Evolutionary conservation across 495 filamentous ascomycete species (phyloP).

Genomic region (Penicillium robsamsonii): DNA sequence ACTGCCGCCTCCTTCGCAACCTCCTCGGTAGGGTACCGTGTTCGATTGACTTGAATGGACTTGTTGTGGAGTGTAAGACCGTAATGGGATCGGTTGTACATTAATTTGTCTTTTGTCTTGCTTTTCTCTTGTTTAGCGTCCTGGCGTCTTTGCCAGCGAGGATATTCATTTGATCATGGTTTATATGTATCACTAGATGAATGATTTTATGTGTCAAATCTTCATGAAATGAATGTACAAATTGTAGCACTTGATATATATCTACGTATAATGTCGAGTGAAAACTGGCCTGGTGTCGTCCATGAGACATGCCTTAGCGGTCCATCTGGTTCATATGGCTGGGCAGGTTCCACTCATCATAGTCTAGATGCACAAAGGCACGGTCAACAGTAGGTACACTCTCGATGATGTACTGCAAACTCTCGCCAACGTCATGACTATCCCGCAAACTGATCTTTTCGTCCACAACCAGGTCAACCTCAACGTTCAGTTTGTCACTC

Average conservation of each 20-base stretch:
- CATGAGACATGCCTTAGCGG: constrained; percentile 7
- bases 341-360: constrained; percentile 75
- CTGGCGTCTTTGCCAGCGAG: constrained; percentile 6
- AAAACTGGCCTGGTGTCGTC: background rate
- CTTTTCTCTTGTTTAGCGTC: constrained; percentile 2
- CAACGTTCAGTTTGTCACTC: constrained; percentile 86
- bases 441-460: constrained; percentile 75
- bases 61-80: background rate
- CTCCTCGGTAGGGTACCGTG: constrained; percentile 26
- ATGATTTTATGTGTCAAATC: constrained; percentile 23
- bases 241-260: background rate
- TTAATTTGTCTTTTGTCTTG: constrained; percentile 4
- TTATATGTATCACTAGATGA: constrained; percentile 27
- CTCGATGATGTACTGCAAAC: constrained; percentile 85
- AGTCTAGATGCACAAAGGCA: constrained; percentile 79
- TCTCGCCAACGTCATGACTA: constrained; percentile 86
- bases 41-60: constrained; percentile 1
- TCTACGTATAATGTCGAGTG: background rate
- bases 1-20: constrained; percentile 32
- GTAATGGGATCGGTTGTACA: constrained; percentile 11
- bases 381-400: constrained; percentile 74
- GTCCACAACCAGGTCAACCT: constrained; percentile 80
- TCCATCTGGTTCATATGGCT: constrained; percentile 74
- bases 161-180: constrained; percentile 11
- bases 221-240: background rate